Base-by-base conservation (phyloP, 257 asterid genomes). In the Cinchona pubescens region DNA sequence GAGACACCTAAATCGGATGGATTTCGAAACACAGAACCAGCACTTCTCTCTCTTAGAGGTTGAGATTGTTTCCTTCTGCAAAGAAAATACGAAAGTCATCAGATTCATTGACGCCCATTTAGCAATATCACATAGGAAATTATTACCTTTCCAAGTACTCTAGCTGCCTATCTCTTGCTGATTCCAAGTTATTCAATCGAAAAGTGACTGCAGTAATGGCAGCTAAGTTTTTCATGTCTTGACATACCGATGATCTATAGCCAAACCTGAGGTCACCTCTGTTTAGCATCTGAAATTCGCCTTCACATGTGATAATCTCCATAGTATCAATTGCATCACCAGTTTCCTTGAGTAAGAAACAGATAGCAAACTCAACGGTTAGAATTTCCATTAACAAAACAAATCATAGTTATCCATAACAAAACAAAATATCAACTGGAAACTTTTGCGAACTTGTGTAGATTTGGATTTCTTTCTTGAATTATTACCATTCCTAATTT, bases 1-100 rank as follows among this genome's bases (percentile, higher is more conserved):
- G 84, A 77, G 76, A 77, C 56, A 23, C 62, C 81, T 5, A 71
- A 72, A 58, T 37, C 75, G 25, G 49, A 9, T 32, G 86, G 91
- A 68, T 87, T 79, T 23, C 83, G 80, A 38, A 85, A 87, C 76
- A 81, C 84, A 3, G 89, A 87, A 75, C 89, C 87, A 42, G 81
- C 83, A 75, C 79, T 83, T 61, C 48, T 78, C 32, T 87, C 76
- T 30, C 75, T 79, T 42, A 81, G 69, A 14, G 91, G 91, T 64
- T 85, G 89, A n/a, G 86, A 77, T 14, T 61, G 53, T 78, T 75
- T 84, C 81, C 86, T 87, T 81, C 89, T 81, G 84, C 37, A 76
- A 64, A 76, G 14, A 66, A 51, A 32, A 53, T 4, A 51, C 58
- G 19, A 19, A 3, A 7, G 9, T 21, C 9, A 32, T 65, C 32